These are phyloP conservation scores for Polytrichum commune DNA, from an alignment of 225 moss, liverwort and hornwort species.

Conservation along the genomic window DNA sequence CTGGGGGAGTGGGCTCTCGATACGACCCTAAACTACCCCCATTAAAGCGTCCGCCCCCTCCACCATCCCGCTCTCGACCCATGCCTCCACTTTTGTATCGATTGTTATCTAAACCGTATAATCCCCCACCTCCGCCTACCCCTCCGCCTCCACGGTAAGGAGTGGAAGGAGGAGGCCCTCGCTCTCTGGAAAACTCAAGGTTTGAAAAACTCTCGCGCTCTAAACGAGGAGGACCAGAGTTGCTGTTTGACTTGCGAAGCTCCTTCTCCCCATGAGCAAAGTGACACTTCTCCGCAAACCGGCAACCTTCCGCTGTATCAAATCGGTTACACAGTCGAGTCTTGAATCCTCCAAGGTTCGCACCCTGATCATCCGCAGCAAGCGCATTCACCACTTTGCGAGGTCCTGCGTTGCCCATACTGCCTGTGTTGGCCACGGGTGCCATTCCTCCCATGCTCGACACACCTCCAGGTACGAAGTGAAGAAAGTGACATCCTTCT, in stretches of 20 bases:
- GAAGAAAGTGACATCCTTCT: slow-evolving; percentile 96
- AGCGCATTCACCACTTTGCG: slow-evolving; percentile 88
- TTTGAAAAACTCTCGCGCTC: slow-evolving; percentile 65
- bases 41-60: slow-evolving; percentile 46
- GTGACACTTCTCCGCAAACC: slow-evolving; percentile 96
- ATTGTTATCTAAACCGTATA: slow-evolving; percentile 27
- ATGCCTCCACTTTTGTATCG: slow-evolving; percentile 28
- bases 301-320: slow-evolving; percentile 87
- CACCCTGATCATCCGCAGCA: slow-evolving; percentile 72
- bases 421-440: slow-evolving; percentile 56
- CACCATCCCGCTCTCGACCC: slow-evolving; percentile 16
- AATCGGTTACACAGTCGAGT: slow-evolving; percentile 93
- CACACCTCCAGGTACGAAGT: slow-evolving; percentile 88
- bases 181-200: slow-evolving; percentile 66
- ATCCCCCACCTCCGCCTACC: slow-evolving; percentile 5
- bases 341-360: slow-evolving; percentile 93
- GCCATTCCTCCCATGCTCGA: slow-evolving; percentile 56
- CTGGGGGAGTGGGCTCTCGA: slow-evolving; percentile 95
- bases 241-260: slow-evolving; percentile 63
- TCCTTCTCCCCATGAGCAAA: slow-evolving; percentile 98
- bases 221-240: slow-evolving; percentile 19
- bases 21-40: slow-evolving; percentile 55
- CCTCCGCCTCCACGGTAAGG: slow-evolving; percentile 46
- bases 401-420: slow-evolving; percentile 57
- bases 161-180: slow-evolving; percentile 57